Evolutionary conservation across 2,329 filamentous ascomycete species (phyloP), one percentile per base, ranked within the genome.

Genomic region (Thelonectria discophora): DNA sequence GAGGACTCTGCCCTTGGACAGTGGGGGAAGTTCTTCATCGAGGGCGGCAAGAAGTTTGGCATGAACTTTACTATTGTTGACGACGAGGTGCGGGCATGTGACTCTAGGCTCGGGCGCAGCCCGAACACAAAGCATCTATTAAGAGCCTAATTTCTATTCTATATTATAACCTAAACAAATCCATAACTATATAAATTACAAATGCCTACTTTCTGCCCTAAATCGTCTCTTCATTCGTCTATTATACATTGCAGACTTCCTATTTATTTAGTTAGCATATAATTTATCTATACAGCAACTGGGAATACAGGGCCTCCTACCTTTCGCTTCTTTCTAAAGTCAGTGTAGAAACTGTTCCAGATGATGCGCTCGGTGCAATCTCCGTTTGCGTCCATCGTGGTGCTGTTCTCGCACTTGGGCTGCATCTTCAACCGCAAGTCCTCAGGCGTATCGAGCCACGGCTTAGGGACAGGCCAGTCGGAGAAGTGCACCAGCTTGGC

Each of bases 401-500:
- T 84, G 58, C 77, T 84, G 47, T 82, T 85, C 62, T 75, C 86
- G 9, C 71, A 73, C 9, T 53, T 51, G 0, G 73, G 73, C 21
- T 74, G 71, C 5, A 53, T 43, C 10, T 58, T 20, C 8, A 56
- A 34, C 10, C 4, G 34, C 0, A 63, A 30, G 0, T 58, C 49
- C 0, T 68, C 60, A 1, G 60, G 24, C 0, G 66, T 66, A 0
- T 46, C 70, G 77, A 65, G 61, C 81, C 82, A 84, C 0, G 81
- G 81, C 60, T 92, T 92, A 0, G 88, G 88, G 6, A 90, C 68
- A 1, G 89, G 90, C 86, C 86, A 90, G 70, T 92, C 90, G 12
- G 86, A 89, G 72, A 91, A 92, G 73, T 92, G 89, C 2, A 92
- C 78, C 5, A 89, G 80, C 64, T 90, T 90, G 7, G 87, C 86